These are phyloP conservation scores for Gossypium rotundifolium DNA, from an alignment of 345 rosid genomes.

Conservation along the genomic window DNA sequence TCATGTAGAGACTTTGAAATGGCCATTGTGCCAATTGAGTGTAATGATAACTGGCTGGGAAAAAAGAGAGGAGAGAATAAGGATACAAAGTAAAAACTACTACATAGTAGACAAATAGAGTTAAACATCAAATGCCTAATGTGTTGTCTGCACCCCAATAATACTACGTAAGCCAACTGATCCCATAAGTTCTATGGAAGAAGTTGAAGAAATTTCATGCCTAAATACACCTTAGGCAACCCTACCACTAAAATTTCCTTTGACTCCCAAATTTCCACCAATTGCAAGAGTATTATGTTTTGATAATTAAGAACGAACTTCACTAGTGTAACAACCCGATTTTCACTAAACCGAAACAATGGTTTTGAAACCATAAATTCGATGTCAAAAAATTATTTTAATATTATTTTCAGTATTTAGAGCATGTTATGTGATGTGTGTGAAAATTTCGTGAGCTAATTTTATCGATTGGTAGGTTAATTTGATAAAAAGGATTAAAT, in stretches of 20 bases:
- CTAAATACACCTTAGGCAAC: constrained; percentile 60
- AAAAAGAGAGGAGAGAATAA: constrained; percentile 16
- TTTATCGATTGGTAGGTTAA: too few relatives aligned
- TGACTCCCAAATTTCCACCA: constrained; percentile 76
- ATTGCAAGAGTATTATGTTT: constrained; percentile 55
- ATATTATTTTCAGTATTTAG: too few relatives aligned
- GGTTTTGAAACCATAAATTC: too few relatives aligned
- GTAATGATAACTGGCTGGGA: constrained; percentile 61
- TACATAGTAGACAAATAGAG: background rate
- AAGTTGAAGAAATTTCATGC: constrained; percentile 69
- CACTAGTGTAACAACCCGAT: background rate
- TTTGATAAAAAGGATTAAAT: too few relatives aligned
- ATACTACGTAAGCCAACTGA: constrained; percentile 74
- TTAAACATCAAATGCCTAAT: constrained; percentile 33
- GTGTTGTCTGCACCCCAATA: constrained; percentile 70
- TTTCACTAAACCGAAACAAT: too few relatives aligned
- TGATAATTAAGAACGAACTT: constrained; percentile 81
- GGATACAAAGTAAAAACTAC: constrained; percentile 8
- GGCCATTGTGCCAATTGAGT: constrained; percentile 72
- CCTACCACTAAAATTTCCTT: constrained; percentile 61
- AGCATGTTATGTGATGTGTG: too few relatives aligned
- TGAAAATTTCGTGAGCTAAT: too few relatives aligned
- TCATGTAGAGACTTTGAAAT: constrained; percentile 75
- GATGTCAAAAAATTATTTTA: too few relatives aligned
- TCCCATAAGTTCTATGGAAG: constrained; percentile 72